Evolutionary conservation across 495 filamentous ascomycete genomes (phyloP), one percentile per base, ranked within the genome.

Genomic region (Thermothielavioides terrestris): DNA sequence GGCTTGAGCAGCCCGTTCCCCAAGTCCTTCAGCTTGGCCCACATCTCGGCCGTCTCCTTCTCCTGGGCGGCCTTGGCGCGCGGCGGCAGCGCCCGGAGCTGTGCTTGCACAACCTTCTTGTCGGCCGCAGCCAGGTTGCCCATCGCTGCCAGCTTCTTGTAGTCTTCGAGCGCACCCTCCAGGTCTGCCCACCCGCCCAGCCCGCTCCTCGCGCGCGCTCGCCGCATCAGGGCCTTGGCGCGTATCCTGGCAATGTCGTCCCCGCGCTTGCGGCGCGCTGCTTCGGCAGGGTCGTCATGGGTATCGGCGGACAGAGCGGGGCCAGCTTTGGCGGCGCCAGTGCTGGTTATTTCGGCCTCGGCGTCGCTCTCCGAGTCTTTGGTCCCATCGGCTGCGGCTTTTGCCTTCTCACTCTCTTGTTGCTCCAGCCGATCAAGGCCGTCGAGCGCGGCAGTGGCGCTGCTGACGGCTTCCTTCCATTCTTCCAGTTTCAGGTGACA

Each of bases 21-120:
- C 46, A 98, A 73, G 75, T 86, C 81, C 67, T 94, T 96, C 67
- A 98, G 67, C 69, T 96, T 96, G 21, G 82, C 86, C 86, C 95
- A 89, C 86, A 96, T 95, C 66, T 98, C 91, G 6, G 74, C 80
- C 76, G 89, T 88, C 67, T 98, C 92, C 59, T 75, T 82, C 58
- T 92, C 82, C 65, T 84, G 82, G 3, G 89, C 89, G 28, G 76
- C 74, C 37, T 88, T 84, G 34, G 88, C 79, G 53, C 73, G 75
- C 20, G 71, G 68, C 2, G 85, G 84, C 11, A 96, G 72, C 23
- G 67, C 68, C 31, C 69, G 67, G 25, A 94, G 68, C 32, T 85
- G 84, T 36, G 70, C 65, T 50, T 81, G 72, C 2, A 94, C 82
- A 35, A 84, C 75, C 46, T 76, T 77, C 59, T 61, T 72, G 56